Conservation (phyloP, 495 filamentous ascomycete species). For the Filosporella fistucella region DNA sequence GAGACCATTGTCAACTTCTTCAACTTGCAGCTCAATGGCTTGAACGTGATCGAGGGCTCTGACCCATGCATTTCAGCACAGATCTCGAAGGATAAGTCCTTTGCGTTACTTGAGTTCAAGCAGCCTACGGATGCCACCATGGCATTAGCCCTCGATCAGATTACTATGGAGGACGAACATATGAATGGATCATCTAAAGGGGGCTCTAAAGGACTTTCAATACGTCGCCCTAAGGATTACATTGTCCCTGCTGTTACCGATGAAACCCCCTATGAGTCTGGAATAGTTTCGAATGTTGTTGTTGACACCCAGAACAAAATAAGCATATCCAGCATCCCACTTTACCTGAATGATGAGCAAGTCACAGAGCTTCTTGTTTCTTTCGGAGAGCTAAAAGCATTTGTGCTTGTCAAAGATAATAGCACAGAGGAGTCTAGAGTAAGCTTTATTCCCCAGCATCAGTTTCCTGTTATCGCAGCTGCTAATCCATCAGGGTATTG, state of each 20-base stretch:
- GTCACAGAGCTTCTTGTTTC: slow-evolving; percentile 83
- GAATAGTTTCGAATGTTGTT: slow-evolving; percentile 72
- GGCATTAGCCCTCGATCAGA: slow-evolving; percentile 84
- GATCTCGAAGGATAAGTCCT: slow-evolving; percentile 68
- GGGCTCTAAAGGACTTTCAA: slow-evolving; percentile 60
- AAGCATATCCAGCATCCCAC: slow-evolving; percentile 81
- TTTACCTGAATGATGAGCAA: slow-evolving; percentile 83
- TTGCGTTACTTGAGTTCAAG: slow-evolving; percentile 91
- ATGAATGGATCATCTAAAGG: slow-evolving; percentile 54
- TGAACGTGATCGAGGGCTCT: slow-evolving; percentile 79
- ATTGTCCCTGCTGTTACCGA: slow-evolving; percentile 83
- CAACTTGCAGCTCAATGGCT: slow-evolving; percentile 90
- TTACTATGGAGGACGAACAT: slow-evolving; percentile 72
- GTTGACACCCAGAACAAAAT: slow-evolving; percentile 94
- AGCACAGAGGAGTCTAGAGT: slow-evolving; percentile 85
- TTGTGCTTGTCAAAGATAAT: slow-evolving; percentile 84
- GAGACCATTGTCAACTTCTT: slow-evolving; percentile 79
- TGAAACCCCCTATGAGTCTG: slow-evolving; percentile 71
- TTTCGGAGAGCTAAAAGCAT: slow-evolving; percentile 91
- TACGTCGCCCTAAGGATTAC: slow-evolving; percentile 94
- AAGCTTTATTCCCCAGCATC: slow-evolving; percentile 33
- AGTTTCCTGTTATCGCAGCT: slow-evolving; percentile 21
- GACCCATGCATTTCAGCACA: slow-evolving; percentile 88
- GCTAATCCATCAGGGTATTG: slow-evolving; percentile 65
- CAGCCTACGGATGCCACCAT: slow-evolving; percentile 82